phyloP scores from a whole-genome alignment of 768 basidiomycete genomes.

The Leccinum truebloodii region DNA sequence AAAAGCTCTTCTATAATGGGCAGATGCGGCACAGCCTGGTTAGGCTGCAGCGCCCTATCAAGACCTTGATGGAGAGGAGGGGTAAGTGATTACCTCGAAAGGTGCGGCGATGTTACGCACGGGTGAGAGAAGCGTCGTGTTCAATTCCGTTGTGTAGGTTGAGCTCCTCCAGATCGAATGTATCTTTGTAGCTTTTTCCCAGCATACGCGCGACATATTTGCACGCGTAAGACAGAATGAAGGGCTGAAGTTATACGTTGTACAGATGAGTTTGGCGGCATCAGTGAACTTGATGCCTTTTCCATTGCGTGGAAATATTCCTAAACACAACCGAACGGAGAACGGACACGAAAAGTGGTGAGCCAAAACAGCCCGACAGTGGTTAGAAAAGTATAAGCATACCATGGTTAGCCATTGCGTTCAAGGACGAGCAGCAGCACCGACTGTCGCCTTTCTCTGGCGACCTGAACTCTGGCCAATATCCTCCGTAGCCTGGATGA shows the following conservation, averaged over 20 bases:
- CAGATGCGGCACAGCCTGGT: conserved; percentile 55
- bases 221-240: conserved; percentile 63
- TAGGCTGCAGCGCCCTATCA: conserved; percentile 45
- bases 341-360: not conserved
- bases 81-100: not conserved
- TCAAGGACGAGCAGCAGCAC: conserved; percentile 69
- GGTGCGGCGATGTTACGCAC: conserved; percentile 13
- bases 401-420: conserved; percentile 85
- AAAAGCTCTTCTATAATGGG: conserved; percentile 58
- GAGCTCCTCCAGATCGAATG: conserved; percentile 55
- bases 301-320: conserved; percentile 60
- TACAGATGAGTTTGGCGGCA: conserved; percentile 38
- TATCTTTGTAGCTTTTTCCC: conserved; percentile 55
- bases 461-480: conserved; percentile 68
- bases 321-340: conserved; percentile 10
- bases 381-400: conserved; percentile 45
- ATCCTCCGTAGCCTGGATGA: conserved; percentile 53
- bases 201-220: conserved; percentile 59
- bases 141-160: conserved; percentile 18
- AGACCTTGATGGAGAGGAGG: conserved; percentile 43
- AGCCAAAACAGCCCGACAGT: not conserved
- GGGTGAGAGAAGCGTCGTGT: conserved; percentile 29
- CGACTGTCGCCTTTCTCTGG: conserved; percentile 66
- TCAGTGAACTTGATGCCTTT: conserved; percentile 61
- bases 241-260: conserved; percentile 69